Evolutionary conservation across 805 yeast genomes (phyloP).

Genomic region (Cyberlindnera sargentensis): DNA sequence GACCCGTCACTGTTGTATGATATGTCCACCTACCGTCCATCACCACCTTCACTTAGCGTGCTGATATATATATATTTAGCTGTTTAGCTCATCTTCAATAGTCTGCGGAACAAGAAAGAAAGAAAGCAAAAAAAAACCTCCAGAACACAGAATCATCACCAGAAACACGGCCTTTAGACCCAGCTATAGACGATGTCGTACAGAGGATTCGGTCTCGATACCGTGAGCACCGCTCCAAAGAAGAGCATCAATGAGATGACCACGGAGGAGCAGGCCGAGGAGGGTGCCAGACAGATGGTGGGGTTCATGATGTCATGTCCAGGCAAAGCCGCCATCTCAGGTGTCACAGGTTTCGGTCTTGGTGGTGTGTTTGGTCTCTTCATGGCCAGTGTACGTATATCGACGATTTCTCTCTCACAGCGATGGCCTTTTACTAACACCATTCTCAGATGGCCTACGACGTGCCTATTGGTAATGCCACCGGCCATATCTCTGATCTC

Average conservation of each 20-base stretch:
- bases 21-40: too few relatives aligned
- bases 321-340: conserved; percentile 86
- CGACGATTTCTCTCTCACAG: conserved; percentile 1
- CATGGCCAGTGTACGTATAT: conserved; percentile 55
- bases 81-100: too few relatives aligned
- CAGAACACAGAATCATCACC: not conserved
- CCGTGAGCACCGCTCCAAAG: conserved; percentile 31
- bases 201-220: conserved; percentile 36
- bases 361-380: conserved; percentile 95
- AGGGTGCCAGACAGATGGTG: conserved; percentile 79
- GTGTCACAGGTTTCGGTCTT: conserved; percentile 86
- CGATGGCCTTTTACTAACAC: conserved; percentile 3
- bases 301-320: conserved; percentile 89
- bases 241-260: conserved; percentile 65
- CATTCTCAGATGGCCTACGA: conserved; percentile 60
- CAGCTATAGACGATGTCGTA: conserved; percentile 25
- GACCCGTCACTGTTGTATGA: conserved; percentile 16
- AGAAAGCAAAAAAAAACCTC: not conserved
- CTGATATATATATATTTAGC: too few relatives aligned
- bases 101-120: not conserved
- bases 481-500: conserved; percentile 62
- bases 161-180: not conserved
- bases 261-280: conserved; percentile 88
- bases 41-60: too few relatives aligned
- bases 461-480: conserved; percentile 59